Percentiles rank a stretch among this genome's conserved stretches.
Evolutionary conservation across 208 protist species (phyloP).

Genomic region (Wallacemonas collosoma): DNA sequence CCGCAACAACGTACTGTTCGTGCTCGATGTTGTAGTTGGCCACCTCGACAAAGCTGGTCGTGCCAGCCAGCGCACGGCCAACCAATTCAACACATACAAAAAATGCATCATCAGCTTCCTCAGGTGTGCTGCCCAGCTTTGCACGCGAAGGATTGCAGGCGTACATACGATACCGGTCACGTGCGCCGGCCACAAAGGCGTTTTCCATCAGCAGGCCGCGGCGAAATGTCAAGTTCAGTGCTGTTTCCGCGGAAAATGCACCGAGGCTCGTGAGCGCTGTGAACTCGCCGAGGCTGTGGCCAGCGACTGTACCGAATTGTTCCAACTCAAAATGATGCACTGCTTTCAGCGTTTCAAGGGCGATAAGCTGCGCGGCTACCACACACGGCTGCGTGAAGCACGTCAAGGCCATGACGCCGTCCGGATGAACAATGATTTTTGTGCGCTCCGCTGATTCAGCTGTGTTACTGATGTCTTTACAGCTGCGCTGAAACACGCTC

Average conservation of each 20-base stretch:
- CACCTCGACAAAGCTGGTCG: conserved; percentile 86
- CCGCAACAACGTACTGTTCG: conserved; percentile 87
- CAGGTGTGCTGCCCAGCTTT: conserved; percentile 46
- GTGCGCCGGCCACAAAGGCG: conserved; percentile 31
- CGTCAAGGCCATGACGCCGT: conserved; percentile 78
- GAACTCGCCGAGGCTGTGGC: conserved; percentile 91
- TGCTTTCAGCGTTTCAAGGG: conserved; percentile 36
- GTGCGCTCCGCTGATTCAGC: conserved; percentile 48
- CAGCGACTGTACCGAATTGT: conserved; percentile 43
- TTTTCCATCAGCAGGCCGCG: conserved; percentile 87
- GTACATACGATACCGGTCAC: conserved; percentile 68
- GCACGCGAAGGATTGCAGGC: conserved; percentile 79
- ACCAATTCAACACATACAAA: conserved; percentile 82
- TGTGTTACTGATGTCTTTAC: conserved; percentile 41
- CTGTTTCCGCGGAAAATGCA: conserved; percentile 72
- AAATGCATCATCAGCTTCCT: conserved; percentile 68
- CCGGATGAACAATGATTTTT: conserved; percentile 43
- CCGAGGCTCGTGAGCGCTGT: conserved; percentile 71
- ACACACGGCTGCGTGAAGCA: conserved; percentile 86
- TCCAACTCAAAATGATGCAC: conserved; percentile 7
- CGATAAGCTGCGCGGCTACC: conserved; percentile 70
- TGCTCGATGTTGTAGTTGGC: conserved; percentile 75
- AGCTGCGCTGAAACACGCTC: conserved; percentile 36
- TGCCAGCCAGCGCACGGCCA: conserved; percentile 52
- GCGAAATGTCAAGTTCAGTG: conserved; percentile 73